Base-by-base conservation (phyloP, 2,329 filamentous ascomycete species). In the Fusarium sublunatum region DNA sequence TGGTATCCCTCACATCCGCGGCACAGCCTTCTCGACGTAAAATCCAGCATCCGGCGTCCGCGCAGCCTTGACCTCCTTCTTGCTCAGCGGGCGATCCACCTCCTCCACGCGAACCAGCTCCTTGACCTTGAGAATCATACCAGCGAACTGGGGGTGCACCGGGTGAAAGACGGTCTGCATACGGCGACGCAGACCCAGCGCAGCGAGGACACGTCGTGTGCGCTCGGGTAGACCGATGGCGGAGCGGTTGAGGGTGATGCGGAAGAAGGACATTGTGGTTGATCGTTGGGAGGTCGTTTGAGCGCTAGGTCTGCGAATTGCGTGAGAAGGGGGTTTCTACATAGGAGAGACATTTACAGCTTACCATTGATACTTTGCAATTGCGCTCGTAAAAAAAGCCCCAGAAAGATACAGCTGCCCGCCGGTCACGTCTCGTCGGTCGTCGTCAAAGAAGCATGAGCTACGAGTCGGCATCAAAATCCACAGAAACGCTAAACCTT, bases 61-160 rank as follows among this genome's bases (percentile, higher is more conserved):
- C 78, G 86, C 82, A 47, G 83, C 85, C 78, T 87, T 88, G 72
- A 96, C 83, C 80, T 96, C 86, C 53, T 79, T 77, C 73, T 87
- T 86, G 7, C 83, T 88, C 77, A 92, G 75, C 29, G 83, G 76
- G 61, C 79, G 75, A 31, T 88, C 87, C 40, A 96, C 92, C 79
- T 96, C 93, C 67, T 88, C 82, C 32, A 97, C 92, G 50, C 86
- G 83, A 41, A 97, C 91, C 63, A 97, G 82, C 79, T 97, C 93
- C 82, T 97, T 97, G 70, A 97, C 92, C 77, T 90, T 90, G 83
- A 97, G 90, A 73, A 97, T 92, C 81, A 96, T 92, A 74, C 93
- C 93, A 9, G 93, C 93, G 61, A 92, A 88, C 68, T 92, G 88
- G 38, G 88, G 87, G 61, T 86, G 86, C 61, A 96, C 92, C 34